Percentiles rank a stretch among this genome's conserved stretches.
Evolutionary conservation across 441 rosid species (phyloP).

Genomic region (Biscutella laevigata): DNA sequence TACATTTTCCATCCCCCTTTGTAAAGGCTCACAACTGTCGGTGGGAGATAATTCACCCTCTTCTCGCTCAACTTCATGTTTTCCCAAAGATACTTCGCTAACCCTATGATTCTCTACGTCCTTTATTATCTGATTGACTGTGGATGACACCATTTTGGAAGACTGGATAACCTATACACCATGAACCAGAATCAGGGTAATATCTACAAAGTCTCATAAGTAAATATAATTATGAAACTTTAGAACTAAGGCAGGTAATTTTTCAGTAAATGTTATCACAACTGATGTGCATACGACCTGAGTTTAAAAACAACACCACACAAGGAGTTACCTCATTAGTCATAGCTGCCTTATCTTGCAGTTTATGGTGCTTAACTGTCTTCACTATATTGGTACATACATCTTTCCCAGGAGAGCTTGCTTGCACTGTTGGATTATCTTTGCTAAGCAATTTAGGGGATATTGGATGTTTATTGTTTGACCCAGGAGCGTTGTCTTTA

Average conservation of each 20-base stretch:
- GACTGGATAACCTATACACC: constrained; percentile 44
- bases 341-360: constrained; percentile 34
- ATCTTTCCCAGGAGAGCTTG: constrained; percentile 48
- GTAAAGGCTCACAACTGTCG: constrained; percentile 55
- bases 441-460: constrained; percentile 51
- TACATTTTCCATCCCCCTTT: constrained; percentile 43
- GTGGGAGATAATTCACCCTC: constrained; percentile 93
- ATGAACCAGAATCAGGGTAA: constrained; percentile 15
- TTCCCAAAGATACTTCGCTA: constrained; percentile 40
- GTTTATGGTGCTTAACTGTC: constrained; percentile 23
- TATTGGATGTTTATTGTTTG: constrained; percentile 41
- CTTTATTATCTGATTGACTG: constrained; percentile 40
- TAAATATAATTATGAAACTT: background rate
- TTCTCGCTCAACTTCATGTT: constrained; percentile 71
- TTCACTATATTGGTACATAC: constrained; percentile 9
- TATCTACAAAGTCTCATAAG: background rate
- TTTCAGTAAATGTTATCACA: background rate
- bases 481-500: constrained; percentile 36
- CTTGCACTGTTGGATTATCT: constrained; percentile 46
- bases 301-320: background rate
- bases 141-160: constrained; percentile 30
- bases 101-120: constrained; percentile 36
- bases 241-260: background rate
- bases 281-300: background rate
- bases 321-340: constrained; percentile 44